Conservation (phyloP, 148 eudicot genomes). For the Rhododendron molle region DNA sequence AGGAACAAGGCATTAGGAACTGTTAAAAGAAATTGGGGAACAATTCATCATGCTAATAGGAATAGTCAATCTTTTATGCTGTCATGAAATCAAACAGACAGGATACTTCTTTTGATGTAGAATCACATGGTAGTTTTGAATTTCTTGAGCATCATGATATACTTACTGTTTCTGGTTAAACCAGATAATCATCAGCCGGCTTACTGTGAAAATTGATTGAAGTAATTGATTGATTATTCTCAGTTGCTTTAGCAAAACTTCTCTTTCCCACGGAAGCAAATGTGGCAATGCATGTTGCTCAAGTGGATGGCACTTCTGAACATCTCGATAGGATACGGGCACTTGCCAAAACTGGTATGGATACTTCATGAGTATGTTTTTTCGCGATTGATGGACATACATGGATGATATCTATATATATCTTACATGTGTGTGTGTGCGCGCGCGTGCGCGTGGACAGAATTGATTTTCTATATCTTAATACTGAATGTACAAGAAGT, state of each 20-base stretch:
- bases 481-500: neutral
- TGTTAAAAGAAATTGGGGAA: neutral
- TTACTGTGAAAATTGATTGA: neutral
- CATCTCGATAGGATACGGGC: constrained; percentile 73
- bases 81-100: neutral
- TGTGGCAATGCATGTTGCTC: constrained; percentile 96
- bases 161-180: neutral
- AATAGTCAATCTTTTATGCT: neutral
- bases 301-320: constrained; percentile 91
- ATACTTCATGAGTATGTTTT: constrained; percentile 11
- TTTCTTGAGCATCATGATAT: neutral
- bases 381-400: too few relatives aligned
- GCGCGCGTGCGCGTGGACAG: too few relatives aligned
- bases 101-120: neutral
- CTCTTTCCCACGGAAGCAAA: constrained; percentile 87
- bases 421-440: too few relatives aligned
- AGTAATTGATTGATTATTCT: constrained; percentile 15
- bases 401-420: neutral
- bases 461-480: too few relatives aligned
- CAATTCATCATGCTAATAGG: neutral
- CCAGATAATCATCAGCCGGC: neutral
- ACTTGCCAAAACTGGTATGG: constrained; percentile 71
- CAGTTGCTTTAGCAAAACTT: constrained; percentile 77
- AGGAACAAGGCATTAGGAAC: too few relatives aligned
- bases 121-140: neutral